A percentile compares a stretch with the other conserved stretches of the same genome.
Conservation (phyloP, 2,329 filamentous ascomycete species). For the Penicillium sp. region DNA sequence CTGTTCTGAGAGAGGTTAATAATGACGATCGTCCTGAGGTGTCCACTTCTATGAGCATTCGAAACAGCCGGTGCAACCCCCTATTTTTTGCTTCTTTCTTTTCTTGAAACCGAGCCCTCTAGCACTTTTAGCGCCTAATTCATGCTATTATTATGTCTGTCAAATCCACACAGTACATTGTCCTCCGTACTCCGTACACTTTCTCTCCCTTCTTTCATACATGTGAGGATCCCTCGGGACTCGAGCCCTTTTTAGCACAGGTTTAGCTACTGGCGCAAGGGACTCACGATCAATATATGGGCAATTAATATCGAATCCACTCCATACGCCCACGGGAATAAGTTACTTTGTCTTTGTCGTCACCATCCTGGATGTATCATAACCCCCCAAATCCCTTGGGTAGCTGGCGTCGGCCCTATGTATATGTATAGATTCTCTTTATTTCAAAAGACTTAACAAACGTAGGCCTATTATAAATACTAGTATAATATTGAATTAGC, state of each 20-base stretch:
- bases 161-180: neutral
- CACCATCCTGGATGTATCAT: conserved; percentile 1
- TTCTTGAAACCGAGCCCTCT: conserved; percentile 12
- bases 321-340: neutral
- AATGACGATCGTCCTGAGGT: conserved; percentile 26
- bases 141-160: neutral
- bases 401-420: neutral
- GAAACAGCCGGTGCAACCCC: conserved; percentile 24
- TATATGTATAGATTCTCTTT: neutral
- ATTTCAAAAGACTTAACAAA: neutral
- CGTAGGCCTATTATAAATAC: neutral
- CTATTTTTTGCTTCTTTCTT: conserved; percentile 8
- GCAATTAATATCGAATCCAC: conserved; percentile 6
- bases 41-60: conserved; percentile 24
- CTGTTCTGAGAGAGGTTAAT: conserved; percentile 9
- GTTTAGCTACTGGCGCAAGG: conserved; percentile 14
- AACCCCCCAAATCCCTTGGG: neutral
- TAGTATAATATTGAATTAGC: neutral
- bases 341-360: neutral
- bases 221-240: conserved; percentile 23
- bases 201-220: conserved; percentile 9
- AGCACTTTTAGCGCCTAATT: neutral
- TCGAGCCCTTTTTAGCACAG: conserved; percentile 20
- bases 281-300: conserved; percentile 5
- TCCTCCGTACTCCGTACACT: neutral